Evolutionary conservation across 148 eudicot genomes (phyloP).

Genomic region (Vaccinium myrtillus): DNA sequence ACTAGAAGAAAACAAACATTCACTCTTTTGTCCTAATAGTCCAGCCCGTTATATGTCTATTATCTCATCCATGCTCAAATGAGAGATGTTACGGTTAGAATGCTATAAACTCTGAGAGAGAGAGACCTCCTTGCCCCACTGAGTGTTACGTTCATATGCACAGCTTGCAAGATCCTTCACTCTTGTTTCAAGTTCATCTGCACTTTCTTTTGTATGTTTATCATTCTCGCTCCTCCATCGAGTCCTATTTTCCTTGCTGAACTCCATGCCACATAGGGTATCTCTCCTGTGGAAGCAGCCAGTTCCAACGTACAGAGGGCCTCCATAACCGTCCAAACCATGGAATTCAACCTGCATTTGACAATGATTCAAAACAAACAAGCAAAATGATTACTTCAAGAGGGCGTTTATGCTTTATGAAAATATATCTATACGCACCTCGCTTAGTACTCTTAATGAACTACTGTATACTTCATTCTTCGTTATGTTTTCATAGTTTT

Average conservation of each 20-base stretch:
- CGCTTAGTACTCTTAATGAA: constrained; percentile 30
- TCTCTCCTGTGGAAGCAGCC: constrained; percentile 92
- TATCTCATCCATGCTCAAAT: neutral
- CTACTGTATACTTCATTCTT: constrained; percentile 28
- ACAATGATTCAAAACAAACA: neutral
- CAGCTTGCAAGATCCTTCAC: constrained; percentile 53
- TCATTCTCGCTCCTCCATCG: constrained; percentile 35
- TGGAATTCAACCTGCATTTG: constrained; percentile 56
- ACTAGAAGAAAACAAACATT: neutral
- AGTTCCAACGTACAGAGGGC: constrained; percentile 71
- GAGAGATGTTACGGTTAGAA: neutral
- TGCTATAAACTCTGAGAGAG: neutral
- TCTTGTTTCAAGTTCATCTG: constrained; percentile 43
- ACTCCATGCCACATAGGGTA: constrained; percentile 51
- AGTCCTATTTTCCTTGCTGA: constrained; percentile 28
- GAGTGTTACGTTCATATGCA: constrained; percentile 55
- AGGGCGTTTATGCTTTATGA: neutral
- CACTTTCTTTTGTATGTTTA: constrained; percentile 17
- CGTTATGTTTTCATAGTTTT: neutral
- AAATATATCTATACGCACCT: constrained; percentile 31
- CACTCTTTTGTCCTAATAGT: neutral
- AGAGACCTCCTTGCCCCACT: constrained; percentile 89
- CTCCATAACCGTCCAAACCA: constrained; percentile 79
- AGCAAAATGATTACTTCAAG: neutral
- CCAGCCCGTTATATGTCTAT: neutral